Evolutionary conservation across 177 flowering plant genomes (phyloP), one percentile per base, ranked within the genome.

Genomic region (Telopea speciosissima): DNA sequence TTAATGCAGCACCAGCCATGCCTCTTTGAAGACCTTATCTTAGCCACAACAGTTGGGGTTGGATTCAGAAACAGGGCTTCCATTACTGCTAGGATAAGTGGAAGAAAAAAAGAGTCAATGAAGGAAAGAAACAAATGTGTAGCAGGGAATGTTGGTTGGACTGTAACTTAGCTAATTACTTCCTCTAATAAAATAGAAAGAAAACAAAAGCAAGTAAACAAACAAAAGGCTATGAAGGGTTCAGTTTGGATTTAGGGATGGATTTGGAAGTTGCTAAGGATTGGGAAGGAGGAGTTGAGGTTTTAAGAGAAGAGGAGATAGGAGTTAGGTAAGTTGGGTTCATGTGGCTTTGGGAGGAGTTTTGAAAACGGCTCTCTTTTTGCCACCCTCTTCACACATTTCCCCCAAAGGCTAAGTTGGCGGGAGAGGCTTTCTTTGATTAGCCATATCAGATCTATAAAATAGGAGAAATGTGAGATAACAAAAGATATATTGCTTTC

Each of bases 331-430:
- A 68, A 72, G 76, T 72, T 65, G 74, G 65, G 25, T 62, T 5
- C 9, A 36, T 36, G 40, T 31, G 16, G 54, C 65, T 10, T 60
- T 52, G 40, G 23, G 62, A 42, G 22, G 68, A 36, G 40, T 36
- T 36, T 62, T 54, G 11, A 56, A 72, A 75, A 61, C 45, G 81
- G 89, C 90, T 83, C 90, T 85, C 93, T 87, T 88, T 89, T 73
- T 87, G 88, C 91, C 89, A 74, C 78, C 77, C 70, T 42, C 23
- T 73, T 70, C 84, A 75, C 75, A 67, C 79, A 36, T 68, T 78
- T 58, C 63, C 61, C 69, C 61, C 75, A 79, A 66, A 68, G 68
- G 76, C 87, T 79, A 80, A 78, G 61, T 74, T 83, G 85, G 79
- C 76, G 90, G 82, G 70, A 33, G 40, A 5, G 40, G 40, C 40